Conservation (phyloP, 176 grass and related monocot species). For the Zizania latifolia region DNA sequence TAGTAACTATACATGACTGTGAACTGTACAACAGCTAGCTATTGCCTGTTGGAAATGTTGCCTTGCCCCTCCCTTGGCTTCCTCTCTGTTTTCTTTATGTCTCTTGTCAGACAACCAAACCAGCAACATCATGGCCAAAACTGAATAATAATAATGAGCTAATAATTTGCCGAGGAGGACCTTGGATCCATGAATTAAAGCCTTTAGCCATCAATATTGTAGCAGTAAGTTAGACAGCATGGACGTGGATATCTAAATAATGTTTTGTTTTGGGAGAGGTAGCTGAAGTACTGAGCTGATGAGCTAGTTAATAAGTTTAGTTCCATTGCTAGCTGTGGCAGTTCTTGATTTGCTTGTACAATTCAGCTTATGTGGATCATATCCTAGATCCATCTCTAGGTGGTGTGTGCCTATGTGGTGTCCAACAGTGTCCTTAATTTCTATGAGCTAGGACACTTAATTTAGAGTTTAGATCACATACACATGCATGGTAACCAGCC, state of each 20-base stretch:
- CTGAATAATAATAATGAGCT: slow-evolving; percentile 12
- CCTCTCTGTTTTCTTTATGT: slow-evolving; percentile 32
- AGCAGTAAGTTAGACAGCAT: background rate
- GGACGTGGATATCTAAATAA: background rate
- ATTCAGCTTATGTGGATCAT: background rate
- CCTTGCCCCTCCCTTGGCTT: background rate
- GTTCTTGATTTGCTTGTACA: background rate
- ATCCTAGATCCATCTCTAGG: background rate
- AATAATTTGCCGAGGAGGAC: slow-evolving; percentile 7
- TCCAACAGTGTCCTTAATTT: slow-evolving; percentile 38
- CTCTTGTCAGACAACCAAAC: slow-evolving; percentile 50
- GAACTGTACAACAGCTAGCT: slow-evolving; percentile 46
- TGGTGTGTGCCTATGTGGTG: background rate
- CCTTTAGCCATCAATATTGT: no score
- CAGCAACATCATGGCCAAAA: background rate
- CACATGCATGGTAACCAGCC: slow-evolving; percentile 4
- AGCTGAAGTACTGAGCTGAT: background rate
- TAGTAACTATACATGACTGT: slow-evolving; percentile 74
- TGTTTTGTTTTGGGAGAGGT: background rate
- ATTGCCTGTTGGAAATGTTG: slow-evolving; percentile 69
- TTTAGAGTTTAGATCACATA: slow-evolving; percentile 24
- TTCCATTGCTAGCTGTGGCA: background rate
- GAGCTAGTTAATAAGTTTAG: background rate
- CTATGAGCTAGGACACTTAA: slow-evolving; percentile 15
- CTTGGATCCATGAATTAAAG: background rate